A percentile compares a stretch with the other conserved stretches of the same genome.
Conservation (phyloP, 1,139 yeast genomes). For the Kurtzmaniella quercitrusa region DNA sequence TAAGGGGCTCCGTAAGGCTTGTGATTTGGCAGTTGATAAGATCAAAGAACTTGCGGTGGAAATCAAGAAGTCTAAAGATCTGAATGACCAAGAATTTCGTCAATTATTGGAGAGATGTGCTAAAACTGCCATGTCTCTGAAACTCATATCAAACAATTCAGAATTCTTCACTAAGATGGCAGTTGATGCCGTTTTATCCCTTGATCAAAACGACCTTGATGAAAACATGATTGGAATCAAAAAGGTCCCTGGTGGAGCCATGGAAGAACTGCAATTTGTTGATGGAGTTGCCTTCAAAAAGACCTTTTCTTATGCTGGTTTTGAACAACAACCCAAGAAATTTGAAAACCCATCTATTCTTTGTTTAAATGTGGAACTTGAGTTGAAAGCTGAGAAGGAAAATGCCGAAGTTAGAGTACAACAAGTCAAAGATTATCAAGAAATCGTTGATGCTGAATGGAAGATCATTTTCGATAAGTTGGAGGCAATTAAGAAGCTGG, state of each 20-base stretch:
- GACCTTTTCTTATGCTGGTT: constrained; percentile 96
- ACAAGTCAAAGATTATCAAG: constrained; percentile 90
- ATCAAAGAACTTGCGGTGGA: constrained; percentile 74
- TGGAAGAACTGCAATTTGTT: constrained; percentile 86
- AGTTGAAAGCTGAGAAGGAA: constrained; percentile 96
- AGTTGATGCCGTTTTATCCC: constrained; percentile 86
- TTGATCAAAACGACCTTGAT: constrained; percentile 81
- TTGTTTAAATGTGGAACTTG: constrained; percentile 86
- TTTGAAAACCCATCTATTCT: constrained; percentile 79
- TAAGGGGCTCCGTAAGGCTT: constrained; percentile 85
- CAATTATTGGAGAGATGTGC: constrained; percentile 89
- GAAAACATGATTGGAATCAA: constrained; percentile 91
- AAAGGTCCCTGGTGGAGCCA: constrained; percentile 93
- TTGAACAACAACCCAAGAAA: constrained; percentile 94
- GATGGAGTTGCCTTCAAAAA: constrained; percentile 97
- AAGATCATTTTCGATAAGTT: constrained; percentile 83
- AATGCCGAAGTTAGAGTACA: constrained; percentile 99
- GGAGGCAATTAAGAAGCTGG: constrained; percentile 75
- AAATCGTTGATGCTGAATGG: constrained; percentile 98
- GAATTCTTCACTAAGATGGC: constrained; percentile 92
- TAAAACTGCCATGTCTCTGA: constrained; percentile 95
- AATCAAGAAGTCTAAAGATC: constrained; percentile 43
- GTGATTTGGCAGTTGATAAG: constrained; percentile 68
- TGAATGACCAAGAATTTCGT: constrained; percentile 51
- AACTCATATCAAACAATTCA: constrained; percentile 82